Evolutionary conservation across 768 basidiomycete genomes (phyloP).

Genomic region (Xanthoconium purpureum): DNA sequence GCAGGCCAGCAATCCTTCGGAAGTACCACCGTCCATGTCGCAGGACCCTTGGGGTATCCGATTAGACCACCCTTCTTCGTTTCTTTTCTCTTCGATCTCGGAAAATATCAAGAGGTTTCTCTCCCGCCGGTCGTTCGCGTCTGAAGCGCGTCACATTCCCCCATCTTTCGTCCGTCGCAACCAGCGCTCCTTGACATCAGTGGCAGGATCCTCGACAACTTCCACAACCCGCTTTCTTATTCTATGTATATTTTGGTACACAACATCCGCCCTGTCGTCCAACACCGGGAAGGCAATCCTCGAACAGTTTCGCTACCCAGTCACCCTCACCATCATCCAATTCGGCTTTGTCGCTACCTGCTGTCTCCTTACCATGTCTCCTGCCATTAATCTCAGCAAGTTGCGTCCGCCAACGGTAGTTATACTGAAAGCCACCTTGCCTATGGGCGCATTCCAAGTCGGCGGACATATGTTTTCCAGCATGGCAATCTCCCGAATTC

Average conservation of each 20-base stretch:
- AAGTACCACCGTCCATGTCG: constrained; percentile 7
- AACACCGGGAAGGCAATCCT: constrained; percentile 97
- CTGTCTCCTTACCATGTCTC: constrained; percentile 82
- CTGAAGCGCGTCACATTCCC: constrained; percentile 16
- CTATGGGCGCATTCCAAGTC: constrained; percentile 98
- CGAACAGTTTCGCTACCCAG: constrained; percentile 87
- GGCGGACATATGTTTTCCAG: constrained; percentile 97
- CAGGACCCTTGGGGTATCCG: constrained; percentile 7
- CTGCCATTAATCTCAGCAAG: constrained; percentile 60
- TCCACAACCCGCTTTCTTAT: constrained; percentile 60
- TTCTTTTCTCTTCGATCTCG: constrained; percentile 9
- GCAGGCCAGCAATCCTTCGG: constrained; percentile 23
- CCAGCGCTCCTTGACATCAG: constrained; percentile 15
- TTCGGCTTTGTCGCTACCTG: constrained; percentile 92
- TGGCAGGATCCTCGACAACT: constrained; percentile 13
- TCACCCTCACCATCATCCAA: constrained; percentile 96
- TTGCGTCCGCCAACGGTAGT: constrained; percentile 68
- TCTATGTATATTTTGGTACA: constrained; percentile 90
- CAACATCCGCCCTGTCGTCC: constrained; percentile 87
- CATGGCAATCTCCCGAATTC: constrained; percentile 94
- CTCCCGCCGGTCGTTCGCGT: constrained; percentile 12
- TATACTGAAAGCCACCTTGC: constrained; percentile 76
- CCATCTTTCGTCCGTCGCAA: constrained; percentile 28
- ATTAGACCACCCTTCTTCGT: constrained; percentile 3
- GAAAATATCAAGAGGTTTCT: constrained; percentile 19